These are phyloP conservation scores for Boletus subparvulus DNA, from an alignment of 768 basidiomycete species.

Conservation along the genomic window DNA sequence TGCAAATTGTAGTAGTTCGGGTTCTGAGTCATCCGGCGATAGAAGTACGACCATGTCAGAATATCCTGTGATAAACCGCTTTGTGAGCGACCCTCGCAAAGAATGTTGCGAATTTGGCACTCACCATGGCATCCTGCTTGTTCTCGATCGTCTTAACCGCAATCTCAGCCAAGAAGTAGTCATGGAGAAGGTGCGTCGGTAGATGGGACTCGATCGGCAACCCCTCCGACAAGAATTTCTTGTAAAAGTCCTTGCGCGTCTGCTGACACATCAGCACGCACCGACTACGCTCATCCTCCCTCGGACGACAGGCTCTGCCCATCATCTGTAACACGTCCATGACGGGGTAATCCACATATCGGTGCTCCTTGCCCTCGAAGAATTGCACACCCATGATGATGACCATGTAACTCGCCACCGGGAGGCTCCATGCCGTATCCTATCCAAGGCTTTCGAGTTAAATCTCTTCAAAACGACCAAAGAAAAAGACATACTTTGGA, in stretches of 20 bases:
- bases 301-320: conserved; percentile 93
- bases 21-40: conserved; percentile 96
- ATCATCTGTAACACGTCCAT: conserved; percentile 99
- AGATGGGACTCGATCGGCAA: conserved; percentile 95
- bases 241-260: conserved; percentile 98
- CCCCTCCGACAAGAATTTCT: conserved; percentile 97
- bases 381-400: conserved; percentile 99
- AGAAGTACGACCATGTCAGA: conserved; percentile 98
- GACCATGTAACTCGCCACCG: conserved; percentile 94
- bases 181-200: conserved; percentile 86
- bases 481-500: conserved; percentile 64
- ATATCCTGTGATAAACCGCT: conserved; percentile 62
- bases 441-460: conserved; percentile 27
- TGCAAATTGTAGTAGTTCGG: conserved; percentile 94
- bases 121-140: conserved; percentile 94
- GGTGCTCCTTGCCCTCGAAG: conserved; percentile 96
- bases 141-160: conserved; percentile 99
- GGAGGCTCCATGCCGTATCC: conserved; percentile 97
- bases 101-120: background rate
- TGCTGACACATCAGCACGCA: conserved; percentile 98
- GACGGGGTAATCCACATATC: conserved; percentile 96
- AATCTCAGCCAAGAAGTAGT: conserved; percentile 98
- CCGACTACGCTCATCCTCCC: conserved; percentile 83
- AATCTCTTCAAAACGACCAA: background rate
- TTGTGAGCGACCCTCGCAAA: background rate